Evolutionary conservation across 495 filamentous ascomycete species (phyloP).

Genomic region (Aspergillus saccharolyticus): DNA sequence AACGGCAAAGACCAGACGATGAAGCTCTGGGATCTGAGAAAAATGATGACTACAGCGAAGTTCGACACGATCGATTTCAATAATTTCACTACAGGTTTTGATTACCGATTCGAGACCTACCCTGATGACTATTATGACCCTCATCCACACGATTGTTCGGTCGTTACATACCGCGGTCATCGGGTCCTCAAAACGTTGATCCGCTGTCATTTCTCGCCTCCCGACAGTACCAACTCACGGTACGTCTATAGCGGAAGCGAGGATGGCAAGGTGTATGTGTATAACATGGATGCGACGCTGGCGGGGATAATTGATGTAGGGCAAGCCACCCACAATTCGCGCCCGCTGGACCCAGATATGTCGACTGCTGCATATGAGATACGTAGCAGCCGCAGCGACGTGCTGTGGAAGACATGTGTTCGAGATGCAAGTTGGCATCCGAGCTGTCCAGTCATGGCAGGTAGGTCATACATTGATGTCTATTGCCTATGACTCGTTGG

Average conservation of each 20-base stretch:
- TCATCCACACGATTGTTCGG: constrained; percentile 81
- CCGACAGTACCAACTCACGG: constrained; percentile 78
- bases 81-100: constrained; percentile 64
- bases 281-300: constrained; percentile 90
- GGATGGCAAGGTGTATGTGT: constrained; percentile 85
- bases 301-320: constrained; percentile 75
- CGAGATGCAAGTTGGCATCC: constrained; percentile 97
- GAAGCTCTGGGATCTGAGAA: constrained; percentile 94
- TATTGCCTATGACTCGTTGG: constrained; percentile 1
- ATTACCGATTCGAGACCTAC: constrained; percentile 77
- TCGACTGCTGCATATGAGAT: constrained; percentile 35
- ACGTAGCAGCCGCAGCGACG: constrained; percentile 29
- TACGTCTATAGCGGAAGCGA: constrained; percentile 90
- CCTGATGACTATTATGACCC: constrained; percentile 61
- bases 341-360: constrained; percentile 48
- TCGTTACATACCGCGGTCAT: constrained; percentile 92
- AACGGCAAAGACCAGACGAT: constrained; percentile 96
- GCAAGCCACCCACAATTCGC: constrained; percentile 54
- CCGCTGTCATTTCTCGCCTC: constrained; percentile 92
- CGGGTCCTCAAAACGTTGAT: constrained; percentile 84
- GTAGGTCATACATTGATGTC: constrained; percentile 42
- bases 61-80: constrained; percentile 52
- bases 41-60: constrained; percentile 65
- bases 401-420: constrained; percentile 72
- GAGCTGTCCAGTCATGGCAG: constrained; percentile 78